Conservation (phyloP, 164 flowering plant genomes). For the Vitis vinifera region DNA sequence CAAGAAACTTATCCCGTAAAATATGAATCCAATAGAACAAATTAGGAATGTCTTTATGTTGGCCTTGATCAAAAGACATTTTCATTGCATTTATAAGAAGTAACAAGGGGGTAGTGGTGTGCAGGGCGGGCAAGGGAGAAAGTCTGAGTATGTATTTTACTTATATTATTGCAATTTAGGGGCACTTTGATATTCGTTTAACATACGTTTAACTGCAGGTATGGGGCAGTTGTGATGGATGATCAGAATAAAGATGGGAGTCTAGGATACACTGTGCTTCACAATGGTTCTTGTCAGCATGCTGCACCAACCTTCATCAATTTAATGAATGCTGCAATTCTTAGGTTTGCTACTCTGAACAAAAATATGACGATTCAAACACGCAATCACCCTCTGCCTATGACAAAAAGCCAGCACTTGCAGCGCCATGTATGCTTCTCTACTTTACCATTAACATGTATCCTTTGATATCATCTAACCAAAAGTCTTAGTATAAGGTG, state of each 20-base stretch:
- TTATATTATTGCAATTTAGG: neutral
- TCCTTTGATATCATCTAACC: no score
- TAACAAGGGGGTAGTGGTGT: no score
- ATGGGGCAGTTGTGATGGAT: conserved; percentile 96
- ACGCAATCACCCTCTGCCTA: conserved; percentile 90
- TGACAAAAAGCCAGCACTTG: conserved; percentile 76
- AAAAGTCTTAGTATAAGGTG: no score
- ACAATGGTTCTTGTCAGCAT: conserved; percentile 94
- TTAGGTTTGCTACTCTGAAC: conserved; percentile 73
- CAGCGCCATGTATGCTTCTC: conserved; percentile 76
- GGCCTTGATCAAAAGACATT: no score
- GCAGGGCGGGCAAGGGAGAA: no score
- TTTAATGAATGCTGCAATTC: conserved; percentile 86
- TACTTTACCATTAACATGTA: no score
- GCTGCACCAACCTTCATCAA: conserved; percentile 93
- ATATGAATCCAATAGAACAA: no score
- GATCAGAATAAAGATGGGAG: conserved; percentile 79
- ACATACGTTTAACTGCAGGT: conserved; percentile 43
- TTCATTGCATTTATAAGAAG: no score
- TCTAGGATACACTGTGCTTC: conserved; percentile 86
- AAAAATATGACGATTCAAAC: conserved; percentile 75
- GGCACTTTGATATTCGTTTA: neutral
- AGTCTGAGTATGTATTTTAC: no score
- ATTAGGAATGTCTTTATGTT: no score
- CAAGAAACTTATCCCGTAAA: no score